Evolutionary conservation across 371 early-diverging fungal genomes (phyloP), one percentile per base, ranked within the genome.

Genomic region (Phascolomyces articulosus): DNA sequence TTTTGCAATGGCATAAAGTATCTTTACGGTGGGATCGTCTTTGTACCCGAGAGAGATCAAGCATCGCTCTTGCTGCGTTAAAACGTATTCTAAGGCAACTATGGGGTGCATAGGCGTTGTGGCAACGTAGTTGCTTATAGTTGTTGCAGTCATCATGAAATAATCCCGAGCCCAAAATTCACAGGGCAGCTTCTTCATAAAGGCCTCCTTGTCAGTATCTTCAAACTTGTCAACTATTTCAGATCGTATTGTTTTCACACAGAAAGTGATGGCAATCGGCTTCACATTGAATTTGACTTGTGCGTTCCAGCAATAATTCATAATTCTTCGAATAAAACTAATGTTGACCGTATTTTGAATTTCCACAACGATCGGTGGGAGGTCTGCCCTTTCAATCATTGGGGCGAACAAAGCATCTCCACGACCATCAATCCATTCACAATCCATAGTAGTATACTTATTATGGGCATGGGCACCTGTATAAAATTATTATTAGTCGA

Each of bases 1-100:
- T 51, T 62, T 54, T 34, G 54, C 55, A 18, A 62, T 49, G 23
- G 4, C 15, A 40, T 62, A 55, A 10, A 62, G 40, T 41, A 62
- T 26, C 27, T 53, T 28, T 13, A 62, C 55, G 40, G 62, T 62
- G 4, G 53, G 54, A 55, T 62, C 62, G 29, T 62, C 51, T 41
- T 40, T 62, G 54, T 54, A 51, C 23, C 31, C 40, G 23, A 62
- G 23, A n/a, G 27, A 31, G 16, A 62, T 7, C 29, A 55, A 26
- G 18, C n/a, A 62, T 27, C 54, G 18, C 51, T 62, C 31, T 38
- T 62, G 62, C 21, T 62, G 21, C 15, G 41, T 55, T 26, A 55
- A 23, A 7, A 62, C 44, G 27, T 62, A 62, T 23, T 54, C 40
- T 29, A 55, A 21, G 15, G 55, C 62, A 54, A 54, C 53, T 27